Conservation (phyloP, 2,329 filamentous ascomycete species). For the Xylaria sp. region DNA sequence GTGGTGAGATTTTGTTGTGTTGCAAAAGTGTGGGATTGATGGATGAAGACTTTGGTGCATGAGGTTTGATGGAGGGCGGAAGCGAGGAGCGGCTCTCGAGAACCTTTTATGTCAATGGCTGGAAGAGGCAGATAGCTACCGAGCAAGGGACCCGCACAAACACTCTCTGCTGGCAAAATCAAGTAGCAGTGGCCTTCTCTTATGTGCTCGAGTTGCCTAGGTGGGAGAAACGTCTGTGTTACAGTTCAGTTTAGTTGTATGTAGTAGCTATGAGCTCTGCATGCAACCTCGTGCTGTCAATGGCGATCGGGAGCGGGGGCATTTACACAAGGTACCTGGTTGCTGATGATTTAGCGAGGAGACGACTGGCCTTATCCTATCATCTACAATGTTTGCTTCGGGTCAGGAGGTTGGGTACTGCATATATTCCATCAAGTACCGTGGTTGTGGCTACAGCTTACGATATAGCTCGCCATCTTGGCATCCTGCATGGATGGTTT, state of each 20-base stretch:
- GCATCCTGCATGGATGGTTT: neutral
- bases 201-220: neutral
- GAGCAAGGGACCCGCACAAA: neutral
- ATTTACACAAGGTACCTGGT: neutral
- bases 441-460: neutral
- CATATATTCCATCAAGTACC: neutral
- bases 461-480: neutral
- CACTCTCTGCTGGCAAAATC: neutral
- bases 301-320: neutral
- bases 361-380: neutral
- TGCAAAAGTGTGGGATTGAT: neutral
- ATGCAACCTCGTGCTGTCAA: neutral
- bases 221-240: neutral
- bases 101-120: neutral
- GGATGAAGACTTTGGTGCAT: neutral
- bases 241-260: neutral
- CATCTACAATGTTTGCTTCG: neutral
- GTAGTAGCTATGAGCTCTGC: neutral
- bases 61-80: neutral
- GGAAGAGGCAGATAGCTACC: neutral
- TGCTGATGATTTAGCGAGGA: neutral
- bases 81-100: neutral
- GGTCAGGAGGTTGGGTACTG: neutral
- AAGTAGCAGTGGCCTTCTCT: neutral
- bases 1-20: neutral